Percentiles rank a stretch among this genome's conserved stretches.
Conservation (phyloP, 2,329 filamentous ascomycete genomes). For the Verticillium zaregamsianum region DNA sequence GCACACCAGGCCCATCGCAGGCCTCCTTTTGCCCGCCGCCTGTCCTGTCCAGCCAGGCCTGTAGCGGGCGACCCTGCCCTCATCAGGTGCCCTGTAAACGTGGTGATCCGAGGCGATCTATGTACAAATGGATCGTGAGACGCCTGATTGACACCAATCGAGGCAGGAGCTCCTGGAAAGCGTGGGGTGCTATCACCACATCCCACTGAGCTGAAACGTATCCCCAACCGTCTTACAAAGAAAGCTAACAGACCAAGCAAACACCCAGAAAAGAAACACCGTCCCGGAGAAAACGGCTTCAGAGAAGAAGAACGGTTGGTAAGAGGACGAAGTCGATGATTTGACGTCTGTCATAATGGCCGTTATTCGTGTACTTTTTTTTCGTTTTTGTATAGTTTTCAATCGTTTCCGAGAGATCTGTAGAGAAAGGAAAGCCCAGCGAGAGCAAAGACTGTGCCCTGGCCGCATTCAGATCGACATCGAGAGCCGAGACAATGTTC, state of each 20-base stretch:
- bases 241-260: not conserved
- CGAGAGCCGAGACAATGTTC: not conserved
- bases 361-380: not conserved
- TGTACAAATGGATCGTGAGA: not conserved
- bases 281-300: not conserved
- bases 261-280: not conserved
- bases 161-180: not conserved
- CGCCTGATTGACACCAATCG: not conserved
- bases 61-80: not conserved
- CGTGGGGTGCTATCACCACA: conserved; percentile 2
- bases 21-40: not conserved
- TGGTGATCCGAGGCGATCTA: not conserved
- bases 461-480: too few relatives aligned
- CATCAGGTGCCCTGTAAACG: not conserved
- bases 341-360: not conserved
- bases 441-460: too few relatives aligned
- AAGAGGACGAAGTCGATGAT: not conserved
- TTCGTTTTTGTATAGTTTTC: not conserved
- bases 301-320: not conserved
- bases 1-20: not conserved
- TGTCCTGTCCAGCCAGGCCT: not conserved
- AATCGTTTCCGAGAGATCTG: not conserved
- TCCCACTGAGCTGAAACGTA: conserved; percentile 3
- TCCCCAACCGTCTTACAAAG: not conserved
- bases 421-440: too few relatives aligned